These are phyloP conservation scores for Penicillium angulare DNA, from an alignment of 495 filamentous ascomycete genomes.

Conservation along the genomic window DNA sequence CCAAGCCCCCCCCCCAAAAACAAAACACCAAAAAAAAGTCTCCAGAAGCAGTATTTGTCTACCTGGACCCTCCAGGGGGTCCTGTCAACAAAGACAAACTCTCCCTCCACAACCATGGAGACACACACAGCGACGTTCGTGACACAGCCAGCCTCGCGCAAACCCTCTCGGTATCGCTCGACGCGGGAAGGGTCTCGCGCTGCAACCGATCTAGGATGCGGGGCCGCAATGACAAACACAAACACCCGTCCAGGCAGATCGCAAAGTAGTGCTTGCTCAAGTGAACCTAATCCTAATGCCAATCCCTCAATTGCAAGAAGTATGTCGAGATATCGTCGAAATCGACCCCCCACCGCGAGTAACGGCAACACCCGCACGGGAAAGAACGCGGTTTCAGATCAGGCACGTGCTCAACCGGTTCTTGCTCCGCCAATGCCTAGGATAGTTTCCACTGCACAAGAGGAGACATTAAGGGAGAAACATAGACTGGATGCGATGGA, in stretches of 20 bases:
- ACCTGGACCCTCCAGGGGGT: not conserved
- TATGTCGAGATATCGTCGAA: constrained; percentile 59
- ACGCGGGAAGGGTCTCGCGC: constrained; percentile 15
- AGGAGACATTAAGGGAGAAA: constrained; percentile 43
- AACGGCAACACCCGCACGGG: constrained; percentile 11
- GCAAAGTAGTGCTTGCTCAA: not conserved
- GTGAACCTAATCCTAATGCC: too few relatives aligned
- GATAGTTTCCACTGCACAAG: constrained; percentile 20
- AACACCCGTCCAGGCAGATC: not conserved
- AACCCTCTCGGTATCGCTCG: constrained; percentile 40
- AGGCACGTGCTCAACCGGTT: constrained; percentile 4
- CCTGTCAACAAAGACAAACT: not conserved
- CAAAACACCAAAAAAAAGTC: too few relatives aligned
- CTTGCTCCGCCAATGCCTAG: constrained; percentile 4
- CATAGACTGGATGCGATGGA: constrained; percentile 38
- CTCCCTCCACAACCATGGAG: not conserved
- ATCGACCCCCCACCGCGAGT: constrained; percentile 22
- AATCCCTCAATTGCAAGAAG: constrained; percentile 49
- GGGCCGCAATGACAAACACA: not conserved
- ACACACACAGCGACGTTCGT: not conserved
- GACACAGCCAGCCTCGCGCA: constrained; percentile 4
- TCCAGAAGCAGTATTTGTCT: not conserved
- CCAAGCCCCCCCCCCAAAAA: too few relatives aligned
- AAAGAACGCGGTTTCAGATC: constrained; percentile 30
- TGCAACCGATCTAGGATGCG: not conserved